These are phyloP conservation scores for Scheffersomyces cryptocercus DNA, from an alignment of 1,139 yeast species.

Conservation along the genomic window DNA sequence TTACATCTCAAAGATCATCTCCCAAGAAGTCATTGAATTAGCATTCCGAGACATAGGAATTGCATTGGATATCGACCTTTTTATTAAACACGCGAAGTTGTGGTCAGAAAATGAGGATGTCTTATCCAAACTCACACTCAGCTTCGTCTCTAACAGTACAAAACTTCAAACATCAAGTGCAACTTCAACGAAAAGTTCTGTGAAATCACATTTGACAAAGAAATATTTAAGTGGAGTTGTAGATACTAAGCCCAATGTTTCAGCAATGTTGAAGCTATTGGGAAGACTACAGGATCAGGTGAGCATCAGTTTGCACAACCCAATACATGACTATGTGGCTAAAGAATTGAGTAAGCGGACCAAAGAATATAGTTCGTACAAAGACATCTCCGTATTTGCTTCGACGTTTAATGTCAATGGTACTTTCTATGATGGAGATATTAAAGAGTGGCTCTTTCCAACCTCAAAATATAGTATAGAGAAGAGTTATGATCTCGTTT, in stretches of 20 bases:
- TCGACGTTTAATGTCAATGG: conserved; percentile 78
- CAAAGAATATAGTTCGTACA: conserved; percentile 50
- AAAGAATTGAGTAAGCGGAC: conserved; percentile 51
- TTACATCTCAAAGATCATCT: conserved; percentile 55
- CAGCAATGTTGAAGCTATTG: conserved; percentile 48
- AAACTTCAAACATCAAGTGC: conserved; percentile 35
- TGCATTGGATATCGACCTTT: conserved; percentile 39
- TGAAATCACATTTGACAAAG: conserved; percentile 48
- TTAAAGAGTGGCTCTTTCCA: conserved; percentile 64
- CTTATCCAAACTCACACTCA: conserved; percentile 44
- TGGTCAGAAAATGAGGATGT: conserved; percentile 63
- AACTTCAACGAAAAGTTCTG: conserved; percentile 33
- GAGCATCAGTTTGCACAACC: conserved; percentile 57
- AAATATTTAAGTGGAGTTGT: conserved; percentile 46
- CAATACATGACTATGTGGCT: conserved; percentile 68
- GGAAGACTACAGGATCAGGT: conserved; percentile 53
- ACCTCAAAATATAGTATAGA: conserved; percentile 12
- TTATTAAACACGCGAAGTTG: conserved; percentile 52
- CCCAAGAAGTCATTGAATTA: conserved; percentile 60
- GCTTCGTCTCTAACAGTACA: conserved; percentile 35
- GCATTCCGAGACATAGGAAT: conserved; percentile 57
- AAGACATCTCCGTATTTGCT: conserved; percentile 56
- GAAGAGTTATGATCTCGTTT: conserved; percentile 63
- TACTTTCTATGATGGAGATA: conserved; percentile 49
- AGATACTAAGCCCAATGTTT: conserved; percentile 43